Base-by-base conservation (phyloP, 331 rosid genomes). In the Malus hybrid region DNA sequence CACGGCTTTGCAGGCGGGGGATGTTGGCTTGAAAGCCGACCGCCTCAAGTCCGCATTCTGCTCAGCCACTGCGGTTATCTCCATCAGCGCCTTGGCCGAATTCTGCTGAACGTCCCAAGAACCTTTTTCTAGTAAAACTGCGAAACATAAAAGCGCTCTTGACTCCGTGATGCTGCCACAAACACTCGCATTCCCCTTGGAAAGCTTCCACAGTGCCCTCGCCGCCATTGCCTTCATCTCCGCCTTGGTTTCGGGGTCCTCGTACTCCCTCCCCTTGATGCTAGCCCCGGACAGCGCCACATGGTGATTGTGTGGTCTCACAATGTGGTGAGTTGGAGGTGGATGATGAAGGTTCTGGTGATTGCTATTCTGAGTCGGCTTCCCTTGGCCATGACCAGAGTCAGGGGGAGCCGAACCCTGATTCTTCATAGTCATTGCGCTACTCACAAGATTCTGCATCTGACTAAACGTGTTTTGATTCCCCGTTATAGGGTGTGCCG, bases 201-300 rank as follows among this genome's bases (percentile, higher is more conserved):
- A 67, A 0, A 91, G 83, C 33, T 86, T 82, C 97, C 97, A 91
- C 0, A 91, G 74, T 0, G 97, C 93, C 77, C 81, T 83, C 0
- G 97, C 97, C 0, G 94, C 90, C 93, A 86, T 86, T 29, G 93
- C 89, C 75, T 91, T 91, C 95, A 91, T 91, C 60, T 86, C 76
- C 0, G 81, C 83, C 77, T 91, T 91, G 0, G 89, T 91, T 1
- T 3, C 39, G 0, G 89, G 82, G 59, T 91, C 92, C 31, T 86
- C 93, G 3, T n/a, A 73, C 56, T 91, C 97, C 71, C 90, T 89
- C 27, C 92, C 97, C 72, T 87, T 89, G 6, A 91, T 77, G 81
- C 95, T 89, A 0, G 82, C 70, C 22, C 87, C 97, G 0, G 88
- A 42, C 5, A 87, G 61, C 0, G 87, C 72, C 10, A 86, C 79